Base-by-base conservation (phyloP, 805 yeast species). In the Priceomyces castillae region DNA sequence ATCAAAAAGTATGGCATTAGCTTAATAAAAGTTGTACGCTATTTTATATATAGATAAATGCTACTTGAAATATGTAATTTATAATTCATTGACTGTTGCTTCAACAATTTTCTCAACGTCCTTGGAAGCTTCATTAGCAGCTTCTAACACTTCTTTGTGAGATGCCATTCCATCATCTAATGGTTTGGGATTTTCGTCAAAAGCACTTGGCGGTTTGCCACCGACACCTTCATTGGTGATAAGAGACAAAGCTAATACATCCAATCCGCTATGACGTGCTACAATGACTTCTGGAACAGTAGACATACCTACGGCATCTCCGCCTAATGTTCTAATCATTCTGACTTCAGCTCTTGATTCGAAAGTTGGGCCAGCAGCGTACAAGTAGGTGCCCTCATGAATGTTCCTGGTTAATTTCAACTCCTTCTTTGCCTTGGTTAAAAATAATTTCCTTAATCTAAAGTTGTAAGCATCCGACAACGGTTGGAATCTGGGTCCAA, bases 241-340 rank as follows among this genome's bases (percentile, higher is more conserved):
- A 47, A 94, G 73, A 50, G 94, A 84, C 34, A 92, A 62, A 0
- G 97, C 98, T 48, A 92, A 68, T 4, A 90, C 96, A 50, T 71
- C 76, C 68, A 94, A 64, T 1, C 90, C 95, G 46, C 82, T 77
- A 62, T 94, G 98, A 61, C 96, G 81, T 1, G 97, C 98, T 15
- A 89, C 84, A 47, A 89, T 80, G 2, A 89, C 96, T 64, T 92
- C 99, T 0, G 99, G 97, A 26, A 92, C 97, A 0, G 98, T 94
- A 44, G 96, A 86, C 99, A 92, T 92, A 3, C 98, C 98, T 2
- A 90, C 98, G 0, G 94, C 86, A 63, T 92, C 98, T 40, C 88
- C 97, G 7, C 98, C 98, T 22, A 85, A 50, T 4, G 67, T 52
- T 46, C 81, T 64, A 37, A 92, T 69, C 73, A 83, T 73, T 44